Evolutionary conservation across 805 yeast species (phyloP), one percentile per base, ranked within the genome.

Genomic region (Metschnikowia henanensis): DNA sequence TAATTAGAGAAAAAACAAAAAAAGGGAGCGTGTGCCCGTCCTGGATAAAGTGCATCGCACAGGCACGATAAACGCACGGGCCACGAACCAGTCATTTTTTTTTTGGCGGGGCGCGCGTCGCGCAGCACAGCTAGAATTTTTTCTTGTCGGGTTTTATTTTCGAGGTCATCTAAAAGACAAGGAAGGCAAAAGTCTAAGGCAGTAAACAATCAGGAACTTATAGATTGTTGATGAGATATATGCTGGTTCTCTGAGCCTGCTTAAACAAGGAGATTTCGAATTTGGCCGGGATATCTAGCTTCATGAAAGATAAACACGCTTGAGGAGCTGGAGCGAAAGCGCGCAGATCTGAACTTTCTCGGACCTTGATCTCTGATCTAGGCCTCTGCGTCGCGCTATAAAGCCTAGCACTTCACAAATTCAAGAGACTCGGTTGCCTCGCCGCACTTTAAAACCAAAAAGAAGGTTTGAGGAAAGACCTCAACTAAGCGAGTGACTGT

Each of bases 61-160:
- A 40, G 44, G 44, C 44, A 40, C 44, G 44, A 35, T 37, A 16
- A 15, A 28, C 30, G 39, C 43, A 34, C 35, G 39, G 30, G 35
- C 23, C 29, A 16, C 21, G 41, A 23, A 9, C n/a, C 29, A 29
- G 26, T 25, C 17, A 9, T 34, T 29, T 34, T 33, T 34, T 34
- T 29, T 34, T 20, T 21, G 22, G 25, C 26, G 30, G 35, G 37
- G 20, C 44, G 43, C 38, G 44, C 38, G 31, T 28, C 39, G 34
- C 16, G 34, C 44, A 19, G 30, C 21, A 3, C 5, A 23, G 26
- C 26, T 9, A 9, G 8, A 23, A 13, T 9, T 23, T 23, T 9
- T 13, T 23, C 26, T 9, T 23, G 12, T 23, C 26, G 26, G 12
- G 8, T 23, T 3, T 23, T 9, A 23, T n/a, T n/a, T n/a, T n/a